These are phyloP conservation scores for Zygnema cylindricum DNA, from an alignment of 139 green algal species.

Conservation along the genomic window DNA sequence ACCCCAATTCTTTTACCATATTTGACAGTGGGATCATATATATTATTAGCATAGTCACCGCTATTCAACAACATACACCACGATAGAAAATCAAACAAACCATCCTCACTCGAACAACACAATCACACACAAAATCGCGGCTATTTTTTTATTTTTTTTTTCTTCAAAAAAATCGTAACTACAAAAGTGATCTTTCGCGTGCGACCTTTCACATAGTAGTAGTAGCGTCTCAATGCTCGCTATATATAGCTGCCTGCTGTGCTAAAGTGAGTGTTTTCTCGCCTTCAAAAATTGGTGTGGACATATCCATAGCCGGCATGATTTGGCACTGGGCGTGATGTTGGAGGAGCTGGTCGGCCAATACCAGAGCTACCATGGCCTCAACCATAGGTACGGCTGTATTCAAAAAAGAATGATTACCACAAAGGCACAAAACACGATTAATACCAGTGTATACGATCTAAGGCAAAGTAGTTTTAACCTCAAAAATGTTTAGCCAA, in stretches of 20 bases:
- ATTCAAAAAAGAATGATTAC: too few species aligned
- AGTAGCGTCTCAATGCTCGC: slow-evolving; percentile 36
- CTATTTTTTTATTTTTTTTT: background rate
- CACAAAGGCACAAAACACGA: too few species aligned
- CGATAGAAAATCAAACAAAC: background rate
- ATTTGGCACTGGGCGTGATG: slow-evolving; percentile 93
- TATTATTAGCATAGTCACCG: background rate
- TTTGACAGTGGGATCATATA: too few species aligned
- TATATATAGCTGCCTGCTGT: slow-evolving; percentile 51
- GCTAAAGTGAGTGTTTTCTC: background rate
- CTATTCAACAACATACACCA: too few species aligned
- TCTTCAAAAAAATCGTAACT: background rate
- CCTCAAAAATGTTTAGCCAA: too few species aligned
- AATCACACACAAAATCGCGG: background rate
- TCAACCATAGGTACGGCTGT: slow-evolving; percentile 98
- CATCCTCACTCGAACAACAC: background rate
- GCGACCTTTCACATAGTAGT: background rate
- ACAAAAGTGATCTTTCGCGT: too few species aligned
- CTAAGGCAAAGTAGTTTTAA: too few species aligned
- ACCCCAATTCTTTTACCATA: too few species aligned
- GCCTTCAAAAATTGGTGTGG: background rate
- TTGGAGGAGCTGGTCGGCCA: slow-evolving; percentile 95
- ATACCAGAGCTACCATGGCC: slow-evolving; percentile 93
- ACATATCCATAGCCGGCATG: slow-evolving; percentile 70
- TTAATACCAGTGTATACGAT: too few species aligned